Conservation (phyloP, 352 stramenopile genomes). For the Globisporangium alternatum region DNA sequence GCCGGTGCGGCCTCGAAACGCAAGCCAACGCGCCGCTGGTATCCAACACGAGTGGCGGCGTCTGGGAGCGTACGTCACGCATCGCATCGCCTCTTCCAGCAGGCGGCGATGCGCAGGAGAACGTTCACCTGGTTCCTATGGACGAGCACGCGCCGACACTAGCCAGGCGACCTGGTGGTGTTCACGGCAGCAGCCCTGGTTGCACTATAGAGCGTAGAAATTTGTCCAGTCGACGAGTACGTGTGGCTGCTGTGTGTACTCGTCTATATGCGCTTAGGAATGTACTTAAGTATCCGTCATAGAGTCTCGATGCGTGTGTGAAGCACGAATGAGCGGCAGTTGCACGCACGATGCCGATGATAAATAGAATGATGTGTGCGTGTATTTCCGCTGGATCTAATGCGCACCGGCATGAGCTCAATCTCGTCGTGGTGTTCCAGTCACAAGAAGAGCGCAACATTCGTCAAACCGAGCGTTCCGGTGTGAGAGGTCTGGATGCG, state of each 20-base stretch:
- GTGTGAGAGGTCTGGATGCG: not conserved
- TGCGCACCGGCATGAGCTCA: not conserved
- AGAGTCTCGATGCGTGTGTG: too few species aligned
- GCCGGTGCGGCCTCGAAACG: constrained; percentile 2
- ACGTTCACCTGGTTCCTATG: not conserved
- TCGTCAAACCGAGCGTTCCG: not conserved
- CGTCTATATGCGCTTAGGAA: too few species aligned
- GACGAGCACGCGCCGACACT: not conserved
- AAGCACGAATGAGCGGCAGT: not conserved
- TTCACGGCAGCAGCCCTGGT: too few species aligned
- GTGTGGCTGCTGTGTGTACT: too few species aligned
- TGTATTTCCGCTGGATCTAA: not conserved
- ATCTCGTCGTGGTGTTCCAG: not conserved
- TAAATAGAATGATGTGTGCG: not conserved
- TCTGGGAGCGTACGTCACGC: constrained; percentile 3
- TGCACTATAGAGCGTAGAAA: not conserved
- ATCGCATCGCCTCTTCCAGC: not conserved
- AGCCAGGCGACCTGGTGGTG: too few species aligned
- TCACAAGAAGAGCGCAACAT: not conserved
- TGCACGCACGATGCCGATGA: not conserved
- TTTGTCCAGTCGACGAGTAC: too few species aligned
- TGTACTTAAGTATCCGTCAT: too few species aligned
- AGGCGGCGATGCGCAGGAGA: not conserved
- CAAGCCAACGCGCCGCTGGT: not conserved
- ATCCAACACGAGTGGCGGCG: not conserved